These are phyloP conservation scores for Candida hispaniensis DNA, from an alignment of 805 yeast genomes.

Conservation along the genomic window DNA sequence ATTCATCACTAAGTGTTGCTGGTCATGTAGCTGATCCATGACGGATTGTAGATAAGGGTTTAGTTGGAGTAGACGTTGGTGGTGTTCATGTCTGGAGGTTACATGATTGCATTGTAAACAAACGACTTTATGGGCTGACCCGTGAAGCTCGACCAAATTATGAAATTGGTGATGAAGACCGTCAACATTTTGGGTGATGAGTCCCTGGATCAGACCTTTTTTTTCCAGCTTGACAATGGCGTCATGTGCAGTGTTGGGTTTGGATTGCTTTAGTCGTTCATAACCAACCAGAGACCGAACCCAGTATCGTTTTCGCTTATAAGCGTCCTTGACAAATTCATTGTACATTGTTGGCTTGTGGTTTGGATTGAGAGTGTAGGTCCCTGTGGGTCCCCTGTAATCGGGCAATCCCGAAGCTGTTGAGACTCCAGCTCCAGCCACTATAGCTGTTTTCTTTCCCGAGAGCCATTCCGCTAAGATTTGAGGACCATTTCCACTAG, in stretches of 20 bases:
- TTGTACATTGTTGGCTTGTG: slow-evolving; percentile 13
- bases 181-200: slow-evolving; percentile 12
- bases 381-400: slow-evolving; percentile 26
- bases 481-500: too few relatives aligned
- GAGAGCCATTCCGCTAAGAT: too few relatives aligned
- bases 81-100: too few relatives aligned
- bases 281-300: slow-evolving; percentile 12
- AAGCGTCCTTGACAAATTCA: slow-evolving; percentile 4
- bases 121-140: slow-evolving; percentile 8
- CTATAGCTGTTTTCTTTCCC: slow-evolving; percentile 7
- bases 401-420: slow-evolving; percentile 95
- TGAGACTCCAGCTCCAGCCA: slow-evolving; percentile 88
- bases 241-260: slow-evolving; percentile 6
- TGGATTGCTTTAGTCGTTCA: slow-evolving; percentile 7
- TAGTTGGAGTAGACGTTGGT: too few relatives aligned
- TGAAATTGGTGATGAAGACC: slow-evolving; percentile 1
- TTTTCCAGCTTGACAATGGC: neutral
- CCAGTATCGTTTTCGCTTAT: slow-evolving; percentile 14
- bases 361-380: slow-evolving; percentile 9
- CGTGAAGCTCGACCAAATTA: slow-evolving; percentile 8
- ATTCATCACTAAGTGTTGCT: too few relatives aligned
- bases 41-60: too few relatives aligned
- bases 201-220: neutral
- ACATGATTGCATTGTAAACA: slow-evolving; percentile 1
- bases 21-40: too few relatives aligned